phyloP scores from a whole-genome alignment of 306 rosid species.

The Vigna reflexopilosa region DNA sequence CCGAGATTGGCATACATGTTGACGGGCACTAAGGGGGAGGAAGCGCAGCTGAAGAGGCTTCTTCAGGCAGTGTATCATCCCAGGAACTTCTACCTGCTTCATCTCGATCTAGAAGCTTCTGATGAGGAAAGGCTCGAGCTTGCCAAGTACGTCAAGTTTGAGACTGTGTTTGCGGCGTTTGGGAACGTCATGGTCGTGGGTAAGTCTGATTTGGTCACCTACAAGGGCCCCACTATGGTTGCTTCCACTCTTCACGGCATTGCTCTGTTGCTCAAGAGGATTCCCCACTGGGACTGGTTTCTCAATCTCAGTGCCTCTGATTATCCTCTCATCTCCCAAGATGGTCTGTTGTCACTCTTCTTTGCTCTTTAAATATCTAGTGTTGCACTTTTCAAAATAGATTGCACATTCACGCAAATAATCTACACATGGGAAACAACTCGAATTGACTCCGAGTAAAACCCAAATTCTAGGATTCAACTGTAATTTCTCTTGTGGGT shows the following conservation, averaged over 20 bases:
- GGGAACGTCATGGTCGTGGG: slow-evolving; percentile 89
- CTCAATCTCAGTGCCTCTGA: slow-evolving; percentile 87
- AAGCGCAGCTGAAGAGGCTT: slow-evolving; percentile 59
- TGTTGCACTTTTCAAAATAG: background rate
- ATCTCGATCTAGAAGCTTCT: slow-evolving; percentile 89
- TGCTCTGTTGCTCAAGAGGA: slow-evolving; percentile 72
- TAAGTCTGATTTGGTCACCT: slow-evolving; percentile 72
- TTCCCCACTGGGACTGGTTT: slow-evolving; percentile 89
- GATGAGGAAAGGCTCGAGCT: slow-evolving; percentile 78
- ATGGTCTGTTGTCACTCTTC: slow-evolving; percentile 47
- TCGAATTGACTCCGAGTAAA: background rate
- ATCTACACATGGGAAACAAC: background rate
- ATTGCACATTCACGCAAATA: background rate
- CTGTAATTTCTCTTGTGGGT: background rate
- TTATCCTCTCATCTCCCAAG: slow-evolving; percentile 91
- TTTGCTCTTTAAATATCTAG: background rate
- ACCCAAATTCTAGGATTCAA: background rate
- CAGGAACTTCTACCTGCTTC: slow-evolving; percentile 77
- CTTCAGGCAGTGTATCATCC: slow-evolving; percentile 88
- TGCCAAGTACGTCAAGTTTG: slow-evolving; percentile 70
- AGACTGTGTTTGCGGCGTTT: slow-evolving; percentile 52
- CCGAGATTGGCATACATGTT: slow-evolving; percentile 83
- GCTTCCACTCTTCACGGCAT: slow-evolving; percentile 80
- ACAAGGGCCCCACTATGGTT: slow-evolving; percentile 81
- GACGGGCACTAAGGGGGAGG: slow-evolving; percentile 74